These are phyloP conservation scores for Heracleum sosnowskyi DNA, from an alignment of 129 eudicot species.

Conservation along the genomic window DNA sequence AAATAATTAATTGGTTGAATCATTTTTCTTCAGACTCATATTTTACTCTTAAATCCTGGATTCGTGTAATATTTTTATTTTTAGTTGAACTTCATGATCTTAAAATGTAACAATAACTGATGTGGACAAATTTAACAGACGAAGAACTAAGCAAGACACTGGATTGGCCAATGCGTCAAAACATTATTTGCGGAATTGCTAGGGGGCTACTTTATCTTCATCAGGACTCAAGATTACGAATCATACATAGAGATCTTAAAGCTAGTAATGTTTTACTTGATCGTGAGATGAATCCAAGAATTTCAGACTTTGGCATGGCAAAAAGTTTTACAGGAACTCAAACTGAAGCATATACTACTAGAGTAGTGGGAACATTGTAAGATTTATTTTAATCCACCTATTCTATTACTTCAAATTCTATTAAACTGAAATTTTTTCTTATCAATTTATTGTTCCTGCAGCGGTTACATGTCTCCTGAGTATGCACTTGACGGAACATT, in stretches of 20 bases:
- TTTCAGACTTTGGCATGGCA: slow-evolving; percentile 40
- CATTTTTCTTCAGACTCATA: neutral
- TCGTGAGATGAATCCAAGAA: slow-evolving; percentile 31
- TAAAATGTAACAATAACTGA: neutral
- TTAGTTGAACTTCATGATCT: neutral
- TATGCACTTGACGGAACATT: slow-evolving; percentile 13
- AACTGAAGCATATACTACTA: slow-evolving; percentile 21
- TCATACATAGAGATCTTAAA: slow-evolving; percentile 26
- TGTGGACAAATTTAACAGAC: slow-evolving; percentile 13
- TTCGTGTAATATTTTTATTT: neutral
- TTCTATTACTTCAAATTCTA: neutral
- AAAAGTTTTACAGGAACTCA: slow-evolving; percentile 22
- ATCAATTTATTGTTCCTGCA: neutral
- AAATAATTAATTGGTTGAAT: neutral
- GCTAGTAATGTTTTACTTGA: slow-evolving; percentile 27
- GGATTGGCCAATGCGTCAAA: slow-evolving; percentile 21
- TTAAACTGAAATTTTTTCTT: neutral
- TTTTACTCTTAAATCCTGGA: neutral
- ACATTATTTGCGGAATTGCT: slow-evolving; percentile 27
- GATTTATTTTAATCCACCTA: neutral
- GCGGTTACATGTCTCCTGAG: slow-evolving; percentile 46
- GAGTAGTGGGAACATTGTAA: slow-evolving; percentile 37
- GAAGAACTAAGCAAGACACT: slow-evolving; percentile 7
- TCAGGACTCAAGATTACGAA: slow-evolving; percentile 28
- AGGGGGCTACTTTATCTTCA: slow-evolving; percentile 36